Evolutionary conservation across 352 stramenopile genomes (phyloP).

Genomic region (Phytophthora nicotianae): DNA sequence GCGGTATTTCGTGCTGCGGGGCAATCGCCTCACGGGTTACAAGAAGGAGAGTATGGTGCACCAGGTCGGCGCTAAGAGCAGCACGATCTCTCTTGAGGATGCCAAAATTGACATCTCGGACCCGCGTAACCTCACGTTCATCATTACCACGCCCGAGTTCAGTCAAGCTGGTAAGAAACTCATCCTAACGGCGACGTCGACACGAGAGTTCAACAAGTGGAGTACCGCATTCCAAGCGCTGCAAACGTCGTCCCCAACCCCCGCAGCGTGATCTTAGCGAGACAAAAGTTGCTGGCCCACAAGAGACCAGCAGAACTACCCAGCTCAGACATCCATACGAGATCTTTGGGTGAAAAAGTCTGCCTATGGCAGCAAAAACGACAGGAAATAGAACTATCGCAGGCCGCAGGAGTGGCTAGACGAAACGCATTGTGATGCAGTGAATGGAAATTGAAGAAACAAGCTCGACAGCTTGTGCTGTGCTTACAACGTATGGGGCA

Average conservation of each 20-base stretch:
- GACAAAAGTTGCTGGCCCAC: conserved; percentile 1
- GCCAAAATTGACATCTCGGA: conserved; percentile 74
- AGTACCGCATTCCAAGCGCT: conserved; percentile 65
- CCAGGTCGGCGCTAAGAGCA: conserved; percentile 75
- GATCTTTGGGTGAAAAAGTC: conserved; percentile 10
- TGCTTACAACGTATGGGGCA: conserved; percentile 33
- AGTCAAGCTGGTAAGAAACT: conserved; percentile 79
- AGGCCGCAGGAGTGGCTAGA: conserved; percentile 10
- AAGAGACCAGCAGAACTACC: conserved; percentile 10
- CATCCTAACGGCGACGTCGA: conserved; percentile 71
- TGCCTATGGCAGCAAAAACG: conserved; percentile 27
- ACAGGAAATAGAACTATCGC: conserved; percentile 33
- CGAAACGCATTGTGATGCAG: conserved; percentile 28
- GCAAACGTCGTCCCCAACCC: conserved; percentile 37
- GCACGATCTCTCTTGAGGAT: conserved; percentile 64
- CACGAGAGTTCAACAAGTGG: conserved; percentile 89
- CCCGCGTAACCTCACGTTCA: conserved; percentile 69
- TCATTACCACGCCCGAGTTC: conserved; percentile 80
- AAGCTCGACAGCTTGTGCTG: conserved; percentile 31
- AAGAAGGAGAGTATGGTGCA: conserved; percentile 81
- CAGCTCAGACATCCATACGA: conserved; percentile 5
- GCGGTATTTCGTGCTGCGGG: conserved; percentile 80
- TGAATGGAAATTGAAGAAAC: conserved; percentile 21
- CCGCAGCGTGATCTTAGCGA: conserved; percentile 44
- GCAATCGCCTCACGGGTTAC: conserved; percentile 65